These are phyloP conservation scores for Colletotrichum cereale DNA, from an alignment of 2,329 filamentous ascomycete genomes.

Conservation along the genomic window DNA sequence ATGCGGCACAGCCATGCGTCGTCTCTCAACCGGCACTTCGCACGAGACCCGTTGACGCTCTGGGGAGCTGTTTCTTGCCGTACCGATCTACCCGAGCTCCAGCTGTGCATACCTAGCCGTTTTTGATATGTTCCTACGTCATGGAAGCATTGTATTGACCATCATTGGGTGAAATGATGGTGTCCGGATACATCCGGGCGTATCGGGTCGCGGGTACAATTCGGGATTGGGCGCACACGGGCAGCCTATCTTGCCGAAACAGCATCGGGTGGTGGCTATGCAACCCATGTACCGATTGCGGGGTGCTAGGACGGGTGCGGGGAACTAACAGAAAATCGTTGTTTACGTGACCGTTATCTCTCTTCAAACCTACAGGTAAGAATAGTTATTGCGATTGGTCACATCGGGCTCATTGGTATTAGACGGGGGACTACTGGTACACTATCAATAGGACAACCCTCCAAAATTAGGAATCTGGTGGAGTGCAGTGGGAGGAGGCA, in stretches of 20 bases:
- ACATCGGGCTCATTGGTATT: not conserved
- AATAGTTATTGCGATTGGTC: not conserved
- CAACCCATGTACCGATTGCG: not conserved
- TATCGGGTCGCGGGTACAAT: conserved; percentile 16
- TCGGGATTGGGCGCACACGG: conserved; percentile 11
- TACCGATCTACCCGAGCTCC: not conserved
- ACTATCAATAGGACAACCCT: conserved; percentile 45
- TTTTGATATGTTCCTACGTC: not conserved
- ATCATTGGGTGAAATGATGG: conserved; percentile 4
- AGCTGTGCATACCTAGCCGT: not conserved
- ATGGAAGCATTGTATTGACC: not conserved
- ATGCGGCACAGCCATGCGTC: not conserved
- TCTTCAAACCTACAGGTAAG: not conserved
- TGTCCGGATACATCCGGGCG: not conserved
- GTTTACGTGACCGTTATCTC: not conserved
- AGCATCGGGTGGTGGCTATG: conserved; percentile 18
- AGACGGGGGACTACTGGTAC: no score
- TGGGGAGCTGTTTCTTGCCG: not conserved
- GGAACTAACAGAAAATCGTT: not conserved
- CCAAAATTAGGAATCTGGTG: conserved; percentile 47
- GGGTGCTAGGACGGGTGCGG: not conserved
- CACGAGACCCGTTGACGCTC: conserved; percentile 3
- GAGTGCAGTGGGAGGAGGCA: conserved; percentile 40
- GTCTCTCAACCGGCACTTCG: not conserved
- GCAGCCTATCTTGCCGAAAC: conserved; percentile 5